Conservation (phyloP, 2,329 filamentous ascomycete genomes). For the Hypoxylon sp. region DNA sequence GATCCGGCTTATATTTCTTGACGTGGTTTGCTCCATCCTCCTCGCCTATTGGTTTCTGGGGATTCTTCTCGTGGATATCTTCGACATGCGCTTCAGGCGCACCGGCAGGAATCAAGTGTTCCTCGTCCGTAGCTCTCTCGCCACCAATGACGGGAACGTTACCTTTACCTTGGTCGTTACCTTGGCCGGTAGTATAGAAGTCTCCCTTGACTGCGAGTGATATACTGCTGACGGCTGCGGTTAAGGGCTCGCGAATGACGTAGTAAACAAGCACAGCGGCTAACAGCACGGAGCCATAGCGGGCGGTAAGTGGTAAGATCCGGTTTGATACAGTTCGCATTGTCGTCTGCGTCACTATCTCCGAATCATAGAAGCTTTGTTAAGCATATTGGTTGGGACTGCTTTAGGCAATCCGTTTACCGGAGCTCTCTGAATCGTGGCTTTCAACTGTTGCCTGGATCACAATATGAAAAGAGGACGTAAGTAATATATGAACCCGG, state of each 20-base stretch:
- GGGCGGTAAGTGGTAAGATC: constrained; percentile 51
- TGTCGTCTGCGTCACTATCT: constrained; percentile 50
- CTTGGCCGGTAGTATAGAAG: constrained; percentile 10
- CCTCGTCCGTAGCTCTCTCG: constrained; percentile 15
- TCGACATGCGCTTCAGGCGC: constrained; percentile 24
- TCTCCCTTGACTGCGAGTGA: constrained; percentile 33
- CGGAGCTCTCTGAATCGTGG: constrained; percentile 40
- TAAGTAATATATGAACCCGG: constrained; percentile 41
- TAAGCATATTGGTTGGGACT: constrained; percentile 50
- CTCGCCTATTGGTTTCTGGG: constrained; percentile 41
- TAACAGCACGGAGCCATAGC: constrained; percentile 53
- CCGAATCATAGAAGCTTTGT: constrained; percentile 42
- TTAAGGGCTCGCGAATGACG: constrained; percentile 51
- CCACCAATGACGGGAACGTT: constrained; percentile 19
- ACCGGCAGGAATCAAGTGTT: constrained; percentile 34
- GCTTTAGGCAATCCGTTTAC: constrained; percentile 36
- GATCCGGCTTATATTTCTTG: constrained; percentile 56
- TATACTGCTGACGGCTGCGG: constrained; percentile 34
- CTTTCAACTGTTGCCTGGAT: constrained; percentile 22
- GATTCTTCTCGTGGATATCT: constrained; percentile 45
- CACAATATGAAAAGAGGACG: constrained; percentile 38
- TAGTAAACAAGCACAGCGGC: constrained; percentile 54
- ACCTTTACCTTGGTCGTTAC: constrained; percentile 20
- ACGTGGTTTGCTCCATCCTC: constrained; percentile 35
- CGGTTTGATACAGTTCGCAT: constrained; percentile 52